These are phyloP conservation scores for Arctostaphylos glauca DNA, from an alignment of 148 eudicot species.

Conservation along the genomic window DNA sequence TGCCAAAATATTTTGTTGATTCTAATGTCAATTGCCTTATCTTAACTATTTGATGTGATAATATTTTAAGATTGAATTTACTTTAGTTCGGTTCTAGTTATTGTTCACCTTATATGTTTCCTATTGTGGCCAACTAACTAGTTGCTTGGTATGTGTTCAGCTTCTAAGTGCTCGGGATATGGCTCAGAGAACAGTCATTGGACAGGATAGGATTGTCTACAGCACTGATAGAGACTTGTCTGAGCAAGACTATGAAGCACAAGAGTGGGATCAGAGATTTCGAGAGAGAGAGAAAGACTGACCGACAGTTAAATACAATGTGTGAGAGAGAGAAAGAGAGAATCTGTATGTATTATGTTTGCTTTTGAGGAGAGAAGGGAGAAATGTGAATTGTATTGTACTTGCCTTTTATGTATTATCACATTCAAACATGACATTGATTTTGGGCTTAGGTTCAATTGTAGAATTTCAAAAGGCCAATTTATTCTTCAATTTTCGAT, in stretches of 20 bases:
- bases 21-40: neutral
- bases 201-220: slow-evolving; percentile 80
- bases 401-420: neutral
- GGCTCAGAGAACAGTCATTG: slow-evolving; percentile 80
- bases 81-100: neutral
- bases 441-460: neutral
- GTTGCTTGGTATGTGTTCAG: slow-evolving; percentile 36
- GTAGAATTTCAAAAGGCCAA: neutral
- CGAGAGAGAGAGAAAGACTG: slow-evolving; percentile 55
- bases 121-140: neutral
- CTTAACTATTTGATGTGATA: neutral
- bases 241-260: slow-evolving; percentile 79
- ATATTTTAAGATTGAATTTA: neutral
- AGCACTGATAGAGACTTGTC: slow-evolving; percentile 72
- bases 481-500: neutral
- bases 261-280: slow-evolving; percentile 79
- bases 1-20: neutral
- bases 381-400: neutral
- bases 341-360: neutral
- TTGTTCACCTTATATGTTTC: neutral
- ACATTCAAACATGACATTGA: neutral
- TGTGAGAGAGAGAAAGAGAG: neutral
- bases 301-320: neutral
- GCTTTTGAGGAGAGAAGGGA: neutral
- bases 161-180: slow-evolving; percentile 89